Conservation (phyloP, 306 rosid species). For the Cyclanthera cordifolia region DNA sequence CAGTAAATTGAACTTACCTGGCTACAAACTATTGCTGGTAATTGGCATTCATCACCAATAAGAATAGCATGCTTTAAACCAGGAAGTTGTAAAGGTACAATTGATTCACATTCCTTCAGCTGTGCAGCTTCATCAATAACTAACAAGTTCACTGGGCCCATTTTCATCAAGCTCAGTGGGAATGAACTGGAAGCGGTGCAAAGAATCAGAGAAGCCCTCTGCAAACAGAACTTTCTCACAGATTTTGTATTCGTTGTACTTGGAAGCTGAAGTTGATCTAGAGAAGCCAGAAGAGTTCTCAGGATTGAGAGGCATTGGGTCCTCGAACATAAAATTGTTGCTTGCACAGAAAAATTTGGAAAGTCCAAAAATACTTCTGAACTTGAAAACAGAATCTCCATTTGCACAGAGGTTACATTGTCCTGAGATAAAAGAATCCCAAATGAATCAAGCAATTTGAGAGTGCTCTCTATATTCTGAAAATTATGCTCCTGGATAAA, state of each 20-base stretch:
- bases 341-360: constrained; percentile 3
- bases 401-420: constrained; percentile 16
- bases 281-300: constrained; percentile 27
- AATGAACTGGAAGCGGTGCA: constrained; percentile 62
- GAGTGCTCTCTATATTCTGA: constrained; percentile 23
- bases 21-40: constrained; percentile 62
- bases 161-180: constrained; percentile 33
- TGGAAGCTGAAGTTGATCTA: constrained; percentile 37
- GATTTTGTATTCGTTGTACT: constrained; percentile 5
- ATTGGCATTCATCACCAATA: constrained; percentile 68
- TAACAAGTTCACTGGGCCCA: constrained; percentile 35
- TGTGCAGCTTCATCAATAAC: constrained; percentile 87
- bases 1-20: constrained; percentile 15
- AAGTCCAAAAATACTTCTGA: constrained; percentile 10
- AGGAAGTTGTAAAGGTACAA: constrained; percentile 53
- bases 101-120: constrained; percentile 62
- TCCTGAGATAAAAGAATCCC: constrained; percentile 28
- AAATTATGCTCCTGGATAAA: constrained; percentile 30
- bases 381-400: constrained; percentile 37
- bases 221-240: constrained; percentile 43
- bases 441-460: constrained; percentile 27
- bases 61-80: constrained; percentile 50
- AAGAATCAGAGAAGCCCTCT: constrained; percentile 47
- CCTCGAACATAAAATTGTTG: constrained; percentile 23
- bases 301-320: constrained; percentile 33